phyloP scores from a whole-genome alignment of 2,329 filamentous ascomycete species.

The Thelonectria rubi region DNA sequence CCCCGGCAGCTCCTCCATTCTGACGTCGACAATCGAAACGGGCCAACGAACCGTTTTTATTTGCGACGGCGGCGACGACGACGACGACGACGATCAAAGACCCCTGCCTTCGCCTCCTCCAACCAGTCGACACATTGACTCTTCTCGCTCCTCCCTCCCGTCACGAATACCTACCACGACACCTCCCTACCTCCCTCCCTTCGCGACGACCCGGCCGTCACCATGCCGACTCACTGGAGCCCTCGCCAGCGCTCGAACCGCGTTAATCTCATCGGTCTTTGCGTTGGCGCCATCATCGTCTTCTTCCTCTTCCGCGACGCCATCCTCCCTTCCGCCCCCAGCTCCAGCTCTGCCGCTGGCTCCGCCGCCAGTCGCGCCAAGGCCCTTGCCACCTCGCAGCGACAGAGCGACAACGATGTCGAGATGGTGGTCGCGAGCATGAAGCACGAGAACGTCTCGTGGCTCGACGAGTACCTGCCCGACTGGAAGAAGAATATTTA shows the following conservation, averaged over 20 bases:
- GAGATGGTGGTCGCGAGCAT: conserved; percentile 48
- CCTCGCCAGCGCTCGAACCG: conserved; percentile 42
- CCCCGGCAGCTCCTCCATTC: neutral
- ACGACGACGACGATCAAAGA: conserved; percentile 6
- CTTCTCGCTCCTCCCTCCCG: conserved; percentile 3
- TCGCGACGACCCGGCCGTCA: conserved; percentile 22
- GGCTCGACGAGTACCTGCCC: conserved; percentile 53
- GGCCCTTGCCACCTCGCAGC: conserved; percentile 25
- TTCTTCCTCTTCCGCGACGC: conserved; percentile 40
- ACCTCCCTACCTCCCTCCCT: conserved; percentile 1
- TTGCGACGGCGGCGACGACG: neutral
- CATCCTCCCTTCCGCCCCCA: conserved; percentile 31
- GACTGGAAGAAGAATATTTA: conserved; percentile 64
- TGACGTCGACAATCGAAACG: neutral
- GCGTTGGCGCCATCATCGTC: conserved; percentile 38
- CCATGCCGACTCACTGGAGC: conserved; percentile 40
- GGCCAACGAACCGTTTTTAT: neutral
- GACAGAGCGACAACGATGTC: conserved; percentile 42
- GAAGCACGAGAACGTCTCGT: conserved; percentile 48
- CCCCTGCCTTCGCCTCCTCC: neutral
- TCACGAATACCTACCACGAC: neutral
- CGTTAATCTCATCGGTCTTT: conserved; percentile 38
- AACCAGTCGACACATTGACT: neutral
- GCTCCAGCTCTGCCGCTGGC: conserved; percentile 3
- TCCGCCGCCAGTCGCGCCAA: conserved; percentile 23